phyloP scores from a whole-genome alignment of 441 rosid species.

The Pelargonium myrrhifolium region DNA sequence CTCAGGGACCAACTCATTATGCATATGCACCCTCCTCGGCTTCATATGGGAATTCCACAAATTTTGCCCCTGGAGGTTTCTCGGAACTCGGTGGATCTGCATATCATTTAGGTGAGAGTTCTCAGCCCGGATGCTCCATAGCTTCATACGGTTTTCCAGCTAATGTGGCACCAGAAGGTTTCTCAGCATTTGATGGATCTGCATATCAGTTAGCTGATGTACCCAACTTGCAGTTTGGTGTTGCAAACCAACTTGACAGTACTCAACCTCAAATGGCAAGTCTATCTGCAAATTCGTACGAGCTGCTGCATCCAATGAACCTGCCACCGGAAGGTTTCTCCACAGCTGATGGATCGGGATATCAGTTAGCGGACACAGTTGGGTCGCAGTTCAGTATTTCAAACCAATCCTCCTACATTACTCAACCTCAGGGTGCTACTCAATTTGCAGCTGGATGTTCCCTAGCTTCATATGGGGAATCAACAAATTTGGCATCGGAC shows the following conservation, averaged over 20 bases:
- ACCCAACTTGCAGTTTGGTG: neutral
- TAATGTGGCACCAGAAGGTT: neutral
- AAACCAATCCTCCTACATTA: neutral
- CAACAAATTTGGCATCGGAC: neutral
- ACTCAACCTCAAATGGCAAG: neutral
- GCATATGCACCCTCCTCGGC: neutral
- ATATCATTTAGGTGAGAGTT: neutral
- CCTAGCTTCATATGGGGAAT: neutral
- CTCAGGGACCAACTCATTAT: neutral
- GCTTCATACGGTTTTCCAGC: too few species aligned
- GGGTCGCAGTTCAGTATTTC: neutral
- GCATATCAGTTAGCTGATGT: conserved; percentile 7
- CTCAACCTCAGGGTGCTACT: neutral
- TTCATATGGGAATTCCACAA: neutral
- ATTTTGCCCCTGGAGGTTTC: neutral
- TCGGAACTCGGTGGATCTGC: neutral
- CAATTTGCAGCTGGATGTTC: too few species aligned
- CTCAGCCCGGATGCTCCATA: too few species aligned
- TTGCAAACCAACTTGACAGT: neutral
- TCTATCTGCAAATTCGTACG: neutral
- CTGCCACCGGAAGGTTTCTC: neutral
- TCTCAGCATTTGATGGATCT: neutral
- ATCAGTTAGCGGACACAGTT: neutral
- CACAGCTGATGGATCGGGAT: neutral
- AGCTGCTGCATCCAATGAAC: neutral